Evolutionary conservation across 2,329 filamentous ascomycete genomes (phyloP), one percentile per base, ranked within the genome.

Genomic region (Pyrenochaeta sp.): DNA sequence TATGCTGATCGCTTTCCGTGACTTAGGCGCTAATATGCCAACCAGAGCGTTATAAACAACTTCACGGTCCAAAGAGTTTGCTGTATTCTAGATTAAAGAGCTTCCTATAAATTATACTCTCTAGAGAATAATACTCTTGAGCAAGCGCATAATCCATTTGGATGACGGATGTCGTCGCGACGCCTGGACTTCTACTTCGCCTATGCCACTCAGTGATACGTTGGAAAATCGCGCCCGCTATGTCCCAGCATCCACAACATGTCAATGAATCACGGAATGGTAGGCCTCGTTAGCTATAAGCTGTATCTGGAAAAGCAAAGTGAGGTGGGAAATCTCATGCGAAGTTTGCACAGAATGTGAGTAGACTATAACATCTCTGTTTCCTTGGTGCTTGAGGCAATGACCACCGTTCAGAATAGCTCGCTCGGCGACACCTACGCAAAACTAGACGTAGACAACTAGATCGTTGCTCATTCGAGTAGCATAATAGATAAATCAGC

Each of bases 371-470:
- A 15, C 28, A 3, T 50, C 45, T 22, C 55, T 50, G 2, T 57
- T 57, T 45, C 55, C 27, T 40, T 57, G 15, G 52, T 57, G 22
- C 53, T 57, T 39, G 55, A 57, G 13, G 55, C 55, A 7, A 30
- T 57, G 9, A 57, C 55, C 13, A 50, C 39, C 3, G 50, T 57
- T 3, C 22, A 53, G 28, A 50, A 45, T 39, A 57, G 55, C 43
- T 49, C 55, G 4, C 39, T 57, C 7, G 55, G 55, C 7, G 50
- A 49, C 8, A 50, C 30, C 24, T 27, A 19, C 4, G 25, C 27
- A 12, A 9, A 25, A 9, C 7, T 32, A 30, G 55, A 49, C 13
- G 2, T 3, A 1, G 50, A 53, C 22, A 27, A 57, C 25, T 37
- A 50, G 9, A 53, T 57, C 3, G 49, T 50, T 57, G 12, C 55